phyloP scores from a whole-genome alignment of 371 early-diverging fungal species.

The Dichotomocladium elegans region DNA sequence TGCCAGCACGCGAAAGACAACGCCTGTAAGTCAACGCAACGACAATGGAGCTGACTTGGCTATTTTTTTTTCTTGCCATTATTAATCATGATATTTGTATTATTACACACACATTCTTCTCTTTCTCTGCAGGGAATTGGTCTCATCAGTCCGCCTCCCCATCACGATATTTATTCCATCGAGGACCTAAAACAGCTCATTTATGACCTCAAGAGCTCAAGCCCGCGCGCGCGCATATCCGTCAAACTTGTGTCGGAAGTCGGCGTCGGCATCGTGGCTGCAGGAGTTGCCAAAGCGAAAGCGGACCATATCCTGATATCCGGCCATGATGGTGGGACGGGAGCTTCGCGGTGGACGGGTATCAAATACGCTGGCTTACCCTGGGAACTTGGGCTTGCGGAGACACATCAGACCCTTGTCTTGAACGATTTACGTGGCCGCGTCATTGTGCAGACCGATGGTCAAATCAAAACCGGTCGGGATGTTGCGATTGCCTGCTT shows the following conservation, averaged over 20 bases:
- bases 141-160: slow-evolving; percentile 94
- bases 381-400: slow-evolving; percentile 97
- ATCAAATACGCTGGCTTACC: slow-evolving; percentile 97
- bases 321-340: slow-evolving; percentile 97
- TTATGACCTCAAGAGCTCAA: slow-evolving; percentile 93
- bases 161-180: slow-evolving; percentile 97
- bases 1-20: slow-evolving; percentile 91
- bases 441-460: slow-evolving; percentile 95
- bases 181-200: slow-evolving; percentile 97
- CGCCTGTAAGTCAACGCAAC: slow-evolving; percentile 45
- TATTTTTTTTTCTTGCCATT: not conserved
- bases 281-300: slow-evolving; percentile 97
- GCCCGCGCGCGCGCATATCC: slow-evolving; percentile 86
- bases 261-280: slow-evolving; percentile 94
- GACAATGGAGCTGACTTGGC: too few species aligned
- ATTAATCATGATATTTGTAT: not conserved
- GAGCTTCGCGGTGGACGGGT: slow-evolving; percentile 96
- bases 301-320: slow-evolving; percentile 96
- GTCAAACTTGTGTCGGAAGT: slow-evolving; percentile 97
- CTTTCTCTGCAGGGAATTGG: slow-evolving; percentile 68
- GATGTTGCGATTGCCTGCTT: slow-evolving; percentile 95
- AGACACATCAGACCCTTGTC: slow-evolving; percentile 95
- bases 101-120: not conserved
- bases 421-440: slow-evolving; percentile 94
- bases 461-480: slow-evolving; percentile 95